Evolutionary conservation across 2,329 filamentous ascomycete genomes (phyloP).

Genomic region (Colletotrichum higginsianum): DNA sequence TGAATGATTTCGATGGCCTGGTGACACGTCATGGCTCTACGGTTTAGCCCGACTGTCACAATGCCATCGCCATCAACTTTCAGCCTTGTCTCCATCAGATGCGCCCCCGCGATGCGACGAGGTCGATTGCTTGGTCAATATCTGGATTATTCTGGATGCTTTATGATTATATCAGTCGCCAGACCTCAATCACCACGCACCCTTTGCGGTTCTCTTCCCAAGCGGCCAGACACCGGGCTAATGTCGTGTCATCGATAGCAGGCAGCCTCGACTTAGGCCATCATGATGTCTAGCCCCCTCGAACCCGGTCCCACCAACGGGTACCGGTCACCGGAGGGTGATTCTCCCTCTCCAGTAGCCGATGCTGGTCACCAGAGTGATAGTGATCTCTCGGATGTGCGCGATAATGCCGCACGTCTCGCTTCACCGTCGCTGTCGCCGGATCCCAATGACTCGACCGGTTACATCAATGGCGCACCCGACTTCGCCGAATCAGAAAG

Average conservation of each 20-base stretch:
- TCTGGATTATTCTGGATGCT: slow-evolving; percentile 59
- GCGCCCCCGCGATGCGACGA: slow-evolving; percentile 61
- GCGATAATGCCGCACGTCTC: slow-evolving; percentile 68
- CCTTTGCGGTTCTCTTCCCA: slow-evolving; percentile 3
- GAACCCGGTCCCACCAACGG: slow-evolving; percentile 77
- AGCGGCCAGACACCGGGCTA: slow-evolving; percentile 49
- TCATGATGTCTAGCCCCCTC: slow-evolving; percentile 75
- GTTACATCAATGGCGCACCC: slow-evolving; percentile 56
- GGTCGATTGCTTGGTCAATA: slow-evolving; percentile 52
- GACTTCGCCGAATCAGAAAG: slow-evolving; percentile 63
- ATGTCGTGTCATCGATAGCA: slow-evolving; percentile 54
- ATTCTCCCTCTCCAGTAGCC: slow-evolving; percentile 58
- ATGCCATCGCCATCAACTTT: slow-evolving; percentile 61
- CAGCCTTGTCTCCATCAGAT: slow-evolving; percentile 66
- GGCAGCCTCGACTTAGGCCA: slow-evolving; percentile 73
- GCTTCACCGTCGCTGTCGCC: slow-evolving; percentile 61
- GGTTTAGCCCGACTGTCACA: slow-evolving; percentile 51
- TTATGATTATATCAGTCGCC: slow-evolving; percentile 50
- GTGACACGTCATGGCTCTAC: slow-evolving; percentile 44
- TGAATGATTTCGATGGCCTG: slow-evolving; percentile 52
- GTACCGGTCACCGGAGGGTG: slow-evolving; percentile 70
- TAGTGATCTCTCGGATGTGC: slow-evolving; percentile 82
- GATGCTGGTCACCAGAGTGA: slow-evolving; percentile 71
- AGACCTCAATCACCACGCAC: slow-evolving; percentile 62
- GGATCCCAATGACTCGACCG: slow-evolving; percentile 58